Conservation (phyloP, 1,139 yeast genomes). For the Arxiozyma heterogenica region DNA sequence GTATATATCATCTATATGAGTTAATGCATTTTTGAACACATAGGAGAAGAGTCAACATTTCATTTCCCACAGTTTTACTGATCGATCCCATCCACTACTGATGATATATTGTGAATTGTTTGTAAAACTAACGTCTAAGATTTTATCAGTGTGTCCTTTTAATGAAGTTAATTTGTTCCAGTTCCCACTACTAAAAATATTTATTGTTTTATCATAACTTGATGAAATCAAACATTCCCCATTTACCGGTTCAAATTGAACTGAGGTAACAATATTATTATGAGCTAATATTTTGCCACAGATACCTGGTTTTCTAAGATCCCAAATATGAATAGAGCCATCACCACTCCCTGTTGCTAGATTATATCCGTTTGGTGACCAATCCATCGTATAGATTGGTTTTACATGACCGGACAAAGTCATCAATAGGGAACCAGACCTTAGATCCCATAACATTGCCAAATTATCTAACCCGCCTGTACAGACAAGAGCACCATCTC, state of each 20-base stretch:
- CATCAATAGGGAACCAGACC: conserved; percentile 64
- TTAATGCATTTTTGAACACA: too few species aligned
- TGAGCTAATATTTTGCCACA: conserved; percentile 63
- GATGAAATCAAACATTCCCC: conserved; percentile 51
- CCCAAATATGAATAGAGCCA: conserved; percentile 78
- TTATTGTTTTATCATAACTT: conserved; percentile 63
- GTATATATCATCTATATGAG: too few species aligned
- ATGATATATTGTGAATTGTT: conserved; percentile 38
- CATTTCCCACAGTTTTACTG: conserved; percentile 51
- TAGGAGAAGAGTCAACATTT: neutral
- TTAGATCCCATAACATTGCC: conserved; percentile 74
- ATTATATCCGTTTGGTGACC: conserved; percentile 69
- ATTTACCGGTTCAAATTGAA: conserved; percentile 40
- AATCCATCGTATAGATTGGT: conserved; percentile 63
- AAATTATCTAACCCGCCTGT: conserved; percentile 77
- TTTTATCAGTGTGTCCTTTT: conserved; percentile 59
- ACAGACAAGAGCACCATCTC: conserved; percentile 68
- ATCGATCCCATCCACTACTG: conserved; percentile 79
- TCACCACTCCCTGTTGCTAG: conserved; percentile 83
- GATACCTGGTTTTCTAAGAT: conserved; percentile 47
- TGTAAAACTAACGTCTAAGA: conserved; percentile 59
- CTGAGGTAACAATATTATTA: conserved; percentile 59
- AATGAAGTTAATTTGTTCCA: conserved; percentile 55
- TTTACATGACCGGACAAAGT: conserved; percentile 58
- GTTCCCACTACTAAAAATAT: conserved; percentile 61